phyloP scores from a whole-genome alignment of 805 yeast species.

The Myxozyma udenii region DNA sequence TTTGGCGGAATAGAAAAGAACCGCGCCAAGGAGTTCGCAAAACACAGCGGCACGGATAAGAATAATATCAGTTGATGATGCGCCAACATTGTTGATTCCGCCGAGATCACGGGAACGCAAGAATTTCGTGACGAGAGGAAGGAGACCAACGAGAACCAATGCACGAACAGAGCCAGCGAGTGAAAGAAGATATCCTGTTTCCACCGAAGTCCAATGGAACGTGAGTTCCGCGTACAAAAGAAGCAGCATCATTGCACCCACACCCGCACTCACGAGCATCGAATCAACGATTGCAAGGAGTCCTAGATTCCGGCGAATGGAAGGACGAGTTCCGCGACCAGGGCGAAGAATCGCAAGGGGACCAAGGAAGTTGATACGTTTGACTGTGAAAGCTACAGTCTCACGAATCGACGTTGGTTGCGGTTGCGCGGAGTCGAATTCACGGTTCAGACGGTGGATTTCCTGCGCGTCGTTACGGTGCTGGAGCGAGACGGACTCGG shows the following conservation, averaged over 20 bases:
- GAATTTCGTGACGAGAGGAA: slow-evolving; percentile 29
- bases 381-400: not conserved
- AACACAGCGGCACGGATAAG: slow-evolving; percentile 14
- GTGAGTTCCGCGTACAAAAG: slow-evolving; percentile 34
- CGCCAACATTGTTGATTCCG: slow-evolving; percentile 12
- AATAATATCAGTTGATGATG: slow-evolving; percentile 17
- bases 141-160: slow-evolving; percentile 29
- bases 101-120: slow-evolving; percentile 13
- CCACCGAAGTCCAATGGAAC: slow-evolving; percentile 37
- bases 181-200: slow-evolving; percentile 37
- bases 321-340: slow-evolving; percentile 3
- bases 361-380: slow-evolving; percentile 25
- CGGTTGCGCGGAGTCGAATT: slow-evolving; percentile 5
- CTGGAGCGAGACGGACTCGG: slow-evolving; percentile 26
- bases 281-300: slow-evolving; percentile 24
- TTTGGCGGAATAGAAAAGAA: slow-evolving; percentile 3
- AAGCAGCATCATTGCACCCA: slow-evolving; percentile 25
- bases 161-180: slow-evolving; percentile 33
- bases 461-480: slow-evolving; percentile 23
- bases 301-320: slow-evolving; percentile 15
- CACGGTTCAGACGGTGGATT: slow-evolving; percentile 8
- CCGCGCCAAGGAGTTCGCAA: slow-evolving; percentile 11
- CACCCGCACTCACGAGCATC: slow-evolving; percentile 22
- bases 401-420: slow-evolving; percentile 6
- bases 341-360: slow-evolving; percentile 32